A percentile compares a stretch with the other conserved stretches of the same genome.
phyloP scores from a whole-genome alignment of 352 stramenopile species.

The Phytophthora agathidicida region DNA sequence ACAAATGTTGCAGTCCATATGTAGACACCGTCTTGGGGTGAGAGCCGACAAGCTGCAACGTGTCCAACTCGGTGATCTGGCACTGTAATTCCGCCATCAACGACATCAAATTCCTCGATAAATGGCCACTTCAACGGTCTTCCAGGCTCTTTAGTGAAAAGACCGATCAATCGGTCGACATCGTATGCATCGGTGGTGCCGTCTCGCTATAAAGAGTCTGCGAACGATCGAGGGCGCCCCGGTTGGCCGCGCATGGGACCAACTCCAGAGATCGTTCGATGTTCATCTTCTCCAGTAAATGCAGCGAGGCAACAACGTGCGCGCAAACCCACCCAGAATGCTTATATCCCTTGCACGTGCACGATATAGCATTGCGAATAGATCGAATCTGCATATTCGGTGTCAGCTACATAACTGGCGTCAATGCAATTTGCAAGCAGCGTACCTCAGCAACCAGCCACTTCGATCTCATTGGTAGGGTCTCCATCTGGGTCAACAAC shows the following conservation, averaged over 20 bases:
- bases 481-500: background rate
- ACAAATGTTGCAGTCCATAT: constrained; percentile 5
- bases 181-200: background rate
- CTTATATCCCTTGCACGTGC: constrained; percentile 9
- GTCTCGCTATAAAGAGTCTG: background rate
- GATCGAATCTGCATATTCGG: background rate
- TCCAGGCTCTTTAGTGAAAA: background rate
- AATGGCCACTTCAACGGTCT: constrained; percentile 6
- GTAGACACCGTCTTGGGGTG: constrained; percentile 1
- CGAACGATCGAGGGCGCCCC: background rate
- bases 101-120: constrained; percentile 3
- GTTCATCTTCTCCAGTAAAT: background rate
- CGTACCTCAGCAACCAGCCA: background rate
- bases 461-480: background rate
- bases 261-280: background rate
- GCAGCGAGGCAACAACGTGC: constrained; percentile 1
- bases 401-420: no score
- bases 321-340: constrained; percentile 3
- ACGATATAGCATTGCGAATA: background rate
- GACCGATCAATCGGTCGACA: background rate
- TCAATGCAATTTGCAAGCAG: no score
- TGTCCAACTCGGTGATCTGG: constrained; percentile 3
- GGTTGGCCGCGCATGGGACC: background rate
- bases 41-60: constrained; percentile 5
- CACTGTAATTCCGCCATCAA: background rate